Evolutionary conservation across 352 stramenopile species (phyloP).

Genomic region (Globisporangium emineosum): DNA sequence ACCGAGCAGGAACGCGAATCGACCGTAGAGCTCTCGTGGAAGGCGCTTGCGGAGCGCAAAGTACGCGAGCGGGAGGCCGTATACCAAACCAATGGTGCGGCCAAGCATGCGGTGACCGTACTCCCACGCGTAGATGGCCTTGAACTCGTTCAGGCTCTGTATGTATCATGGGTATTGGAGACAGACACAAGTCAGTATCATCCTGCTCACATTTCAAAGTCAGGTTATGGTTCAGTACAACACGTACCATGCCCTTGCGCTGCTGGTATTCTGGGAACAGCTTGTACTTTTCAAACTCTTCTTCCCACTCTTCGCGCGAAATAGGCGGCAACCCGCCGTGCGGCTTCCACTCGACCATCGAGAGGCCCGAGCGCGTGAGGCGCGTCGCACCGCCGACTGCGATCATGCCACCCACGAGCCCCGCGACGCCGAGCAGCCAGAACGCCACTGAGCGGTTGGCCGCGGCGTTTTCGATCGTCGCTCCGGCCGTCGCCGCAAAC

Average conservation of each 20-base stretch:
- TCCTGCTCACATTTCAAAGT: background rate
- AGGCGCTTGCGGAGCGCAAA: conserved; percentile 88
- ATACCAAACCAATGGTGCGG: conserved; percentile 92
- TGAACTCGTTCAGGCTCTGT: conserved; percentile 97
- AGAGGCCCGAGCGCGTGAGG: conserved; percentile 96
- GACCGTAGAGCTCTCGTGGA: conserved; percentile 64
- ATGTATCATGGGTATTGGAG: conserved; percentile 9
- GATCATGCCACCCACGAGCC: conserved; percentile 96
- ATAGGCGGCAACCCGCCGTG: conserved; percentile 92
- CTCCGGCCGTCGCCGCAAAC: conserved; percentile 41
- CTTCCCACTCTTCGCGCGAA: conserved; percentile 91
- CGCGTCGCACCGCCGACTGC: conserved; percentile 96
- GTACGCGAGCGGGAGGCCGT: conserved; percentile 91
- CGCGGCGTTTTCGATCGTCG: conserved; percentile 77
- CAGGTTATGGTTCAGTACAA: background rate
- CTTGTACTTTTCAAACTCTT: conserved; percentile 98
- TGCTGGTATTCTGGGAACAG: conserved; percentile 98
- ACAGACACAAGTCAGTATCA: background rate
- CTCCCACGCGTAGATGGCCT: conserved; percentile 97
- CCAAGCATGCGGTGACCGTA: conserved; percentile 98
- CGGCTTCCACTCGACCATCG: conserved; percentile 97
- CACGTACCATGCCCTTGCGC: conserved; percentile 83
- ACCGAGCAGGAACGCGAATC: conserved; percentile 59
- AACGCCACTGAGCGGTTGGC: conserved; percentile 87
- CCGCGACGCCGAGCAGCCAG: conserved; percentile 95